Percentiles rank a stretch among this genome's conserved stretches.
Conservation (phyloP, 176 grass and related monocot species). For the Triticum turgidum region DNA sequence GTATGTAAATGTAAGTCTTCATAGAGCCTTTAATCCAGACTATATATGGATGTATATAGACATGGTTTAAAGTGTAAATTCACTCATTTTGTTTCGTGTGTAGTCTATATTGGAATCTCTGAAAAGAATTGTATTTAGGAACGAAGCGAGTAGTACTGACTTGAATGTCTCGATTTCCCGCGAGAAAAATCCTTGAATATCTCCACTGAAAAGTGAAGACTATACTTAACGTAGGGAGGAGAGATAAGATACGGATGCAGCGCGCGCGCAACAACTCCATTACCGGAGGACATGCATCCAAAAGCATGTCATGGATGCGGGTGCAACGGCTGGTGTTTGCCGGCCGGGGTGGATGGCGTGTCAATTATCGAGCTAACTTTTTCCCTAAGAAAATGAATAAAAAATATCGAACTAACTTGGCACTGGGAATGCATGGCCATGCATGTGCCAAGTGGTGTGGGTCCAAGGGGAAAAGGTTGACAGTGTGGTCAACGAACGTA, state of each 20-base stretch:
- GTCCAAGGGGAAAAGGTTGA: background rate
- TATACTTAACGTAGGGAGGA: background rate
- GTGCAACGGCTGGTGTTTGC: background rate
- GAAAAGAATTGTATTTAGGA: no score
- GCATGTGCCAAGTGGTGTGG: background rate
- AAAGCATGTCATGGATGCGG: background rate
- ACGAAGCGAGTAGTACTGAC: no score
- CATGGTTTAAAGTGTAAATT: no score
- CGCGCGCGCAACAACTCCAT: conserved; percentile 35
- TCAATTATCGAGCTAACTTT: conserved; percentile 41
- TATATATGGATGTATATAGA: no score
- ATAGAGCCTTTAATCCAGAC: no score
- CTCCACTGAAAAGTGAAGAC: background rate
- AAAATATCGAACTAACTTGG: no score
- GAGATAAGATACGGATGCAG: no score
- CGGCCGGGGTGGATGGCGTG: conserved; percentile 3
- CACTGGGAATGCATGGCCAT: background rate
- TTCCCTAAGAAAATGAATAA: no score
- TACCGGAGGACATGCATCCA: background rate
- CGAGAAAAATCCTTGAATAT: background rate
- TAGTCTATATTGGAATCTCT: no score
- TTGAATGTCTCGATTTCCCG: background rate
- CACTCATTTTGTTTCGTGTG: no score
- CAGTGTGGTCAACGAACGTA: background rate
- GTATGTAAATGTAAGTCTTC: no score